These are phyloP conservation scores for Nemophila menziesii DNA, from an alignment of 257 asterid species.

Conservation along the genomic window DNA sequence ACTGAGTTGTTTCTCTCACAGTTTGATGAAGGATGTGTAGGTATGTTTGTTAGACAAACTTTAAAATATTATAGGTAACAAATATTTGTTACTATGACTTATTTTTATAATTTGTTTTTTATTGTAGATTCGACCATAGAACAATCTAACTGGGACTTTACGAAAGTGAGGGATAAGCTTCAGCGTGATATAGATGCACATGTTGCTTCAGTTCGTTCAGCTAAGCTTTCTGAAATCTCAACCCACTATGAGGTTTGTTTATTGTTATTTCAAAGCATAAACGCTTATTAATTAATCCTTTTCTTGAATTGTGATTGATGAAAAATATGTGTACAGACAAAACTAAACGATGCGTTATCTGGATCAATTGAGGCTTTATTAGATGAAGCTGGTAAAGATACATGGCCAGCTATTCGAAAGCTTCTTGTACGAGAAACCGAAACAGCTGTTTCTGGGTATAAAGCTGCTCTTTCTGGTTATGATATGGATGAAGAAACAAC, in stretches of 20 bases:
- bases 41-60: slow-evolving; percentile 21
- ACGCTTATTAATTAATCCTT: too few species aligned
- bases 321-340: slow-evolving; percentile 42
- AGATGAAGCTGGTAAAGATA: slow-evolving; percentile 77
- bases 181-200: slow-evolving; percentile 85
- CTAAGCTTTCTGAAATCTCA: slow-evolving; percentile 68
- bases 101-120: not conserved
- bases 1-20: slow-evolving; percentile 31
- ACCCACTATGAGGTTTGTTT: slow-evolving; percentile 74
- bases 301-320: not conserved
- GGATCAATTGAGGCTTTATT: slow-evolving; percentile 86
- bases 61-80: not conserved
- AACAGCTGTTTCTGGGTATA: slow-evolving; percentile 45
- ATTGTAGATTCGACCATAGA: slow-evolving; percentile 57
- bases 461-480: slow-evolving; percentile 70
- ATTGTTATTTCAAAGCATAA: too few species aligned
- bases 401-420: slow-evolving; percentile 87
- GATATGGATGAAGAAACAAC: slow-evolving; percentile 65
- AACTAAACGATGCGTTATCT: slow-evolving; percentile 62
- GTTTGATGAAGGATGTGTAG: slow-evolving; percentile 73
- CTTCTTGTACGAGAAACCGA: slow-evolving; percentile 62
- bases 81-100: not conserved
- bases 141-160: slow-evolving; percentile 87
- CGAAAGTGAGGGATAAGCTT: slow-evolving; percentile 82
- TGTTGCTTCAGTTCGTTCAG: slow-evolving; percentile 44